A percentile compares a stretch with the other conserved stretches of the same genome.
These are phyloP conservation scores for Strobilomyces confusus DNA, from an alignment of 768 basidiomycete genomes.

Conservation along the genomic window DNA sequence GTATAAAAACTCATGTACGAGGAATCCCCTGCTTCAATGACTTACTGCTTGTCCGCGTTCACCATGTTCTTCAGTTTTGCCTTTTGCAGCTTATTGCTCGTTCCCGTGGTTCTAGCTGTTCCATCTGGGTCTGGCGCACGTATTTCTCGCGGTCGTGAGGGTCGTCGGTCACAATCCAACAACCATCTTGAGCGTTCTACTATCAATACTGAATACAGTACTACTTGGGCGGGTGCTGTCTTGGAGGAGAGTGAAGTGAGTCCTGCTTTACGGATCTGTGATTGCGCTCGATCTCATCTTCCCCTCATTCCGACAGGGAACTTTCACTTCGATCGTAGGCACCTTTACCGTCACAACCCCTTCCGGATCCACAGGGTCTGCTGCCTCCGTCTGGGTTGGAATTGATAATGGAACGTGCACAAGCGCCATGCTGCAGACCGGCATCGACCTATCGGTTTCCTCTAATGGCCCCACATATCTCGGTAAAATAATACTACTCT, in stretches of 20 bases:
- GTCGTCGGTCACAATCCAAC: neutral
- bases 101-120: neutral
- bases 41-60: neutral
- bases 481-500: neutral
- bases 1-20: neutral
- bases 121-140: neutral
- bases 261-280: neutral
- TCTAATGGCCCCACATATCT: neutral
- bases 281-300: neutral
- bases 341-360: conserved; percentile 7
- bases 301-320: neutral
- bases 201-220: neutral
- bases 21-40: neutral
- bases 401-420: conserved; percentile 5
- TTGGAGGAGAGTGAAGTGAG: neutral
- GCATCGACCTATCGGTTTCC: neutral
- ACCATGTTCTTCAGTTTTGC: neutral
- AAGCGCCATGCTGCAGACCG: conserved; percentile 1
- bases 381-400: conserved; percentile 11
- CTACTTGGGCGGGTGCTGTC: conserved; percentile 11
- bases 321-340: conserved; percentile 5
- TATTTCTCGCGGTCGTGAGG: neutral
- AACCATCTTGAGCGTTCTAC: neutral
- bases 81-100: neutral
- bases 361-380: neutral